Conservation (phyloP, 192 early-diverging fungal species). For the Coemansia sp. region DNA sequence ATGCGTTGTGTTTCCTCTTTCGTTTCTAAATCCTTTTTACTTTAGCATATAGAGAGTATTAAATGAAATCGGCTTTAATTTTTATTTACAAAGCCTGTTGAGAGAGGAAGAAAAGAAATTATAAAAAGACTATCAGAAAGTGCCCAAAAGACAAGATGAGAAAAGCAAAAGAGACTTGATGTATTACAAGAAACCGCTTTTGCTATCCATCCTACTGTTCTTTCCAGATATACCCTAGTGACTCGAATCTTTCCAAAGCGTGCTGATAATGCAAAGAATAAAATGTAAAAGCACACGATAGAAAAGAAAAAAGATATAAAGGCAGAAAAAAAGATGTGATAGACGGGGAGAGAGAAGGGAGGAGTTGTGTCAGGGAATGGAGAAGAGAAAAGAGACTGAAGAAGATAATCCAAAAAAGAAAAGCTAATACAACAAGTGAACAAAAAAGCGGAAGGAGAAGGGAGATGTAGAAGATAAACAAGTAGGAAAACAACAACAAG, state of each 20-base stretch:
- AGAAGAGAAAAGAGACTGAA: neutral
- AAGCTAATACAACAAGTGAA: neutral
- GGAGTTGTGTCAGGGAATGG: neutral
- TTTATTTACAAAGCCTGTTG: conserved; percentile 1
- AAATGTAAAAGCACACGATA: conserved; percentile 8
- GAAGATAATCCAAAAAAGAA: neutral
- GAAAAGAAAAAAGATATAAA: neutral
- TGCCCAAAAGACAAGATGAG: neutral
- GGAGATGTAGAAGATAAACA: neutral
- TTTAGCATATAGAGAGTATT: neutral
- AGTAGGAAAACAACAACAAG: conserved; percentile 1
- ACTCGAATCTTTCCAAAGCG: neutral
- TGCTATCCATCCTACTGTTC: too few species aligned
- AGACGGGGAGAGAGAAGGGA: neutral
- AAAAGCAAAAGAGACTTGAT: neutral
- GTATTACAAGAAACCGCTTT: too few species aligned
- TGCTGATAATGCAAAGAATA: conserved; percentile 1
- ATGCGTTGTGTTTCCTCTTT: too few species aligned
- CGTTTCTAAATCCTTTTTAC: neutral
- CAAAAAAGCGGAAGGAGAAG: neutral
- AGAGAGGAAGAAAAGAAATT: neutral
- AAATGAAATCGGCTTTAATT: neutral
- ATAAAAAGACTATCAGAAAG: neutral
- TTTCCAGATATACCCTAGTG: neutral
- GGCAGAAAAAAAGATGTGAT: neutral